Evolutionary conservation across 352 stramenopile species (phyloP).

Genomic region (Aphanomyces astaci): DNA sequence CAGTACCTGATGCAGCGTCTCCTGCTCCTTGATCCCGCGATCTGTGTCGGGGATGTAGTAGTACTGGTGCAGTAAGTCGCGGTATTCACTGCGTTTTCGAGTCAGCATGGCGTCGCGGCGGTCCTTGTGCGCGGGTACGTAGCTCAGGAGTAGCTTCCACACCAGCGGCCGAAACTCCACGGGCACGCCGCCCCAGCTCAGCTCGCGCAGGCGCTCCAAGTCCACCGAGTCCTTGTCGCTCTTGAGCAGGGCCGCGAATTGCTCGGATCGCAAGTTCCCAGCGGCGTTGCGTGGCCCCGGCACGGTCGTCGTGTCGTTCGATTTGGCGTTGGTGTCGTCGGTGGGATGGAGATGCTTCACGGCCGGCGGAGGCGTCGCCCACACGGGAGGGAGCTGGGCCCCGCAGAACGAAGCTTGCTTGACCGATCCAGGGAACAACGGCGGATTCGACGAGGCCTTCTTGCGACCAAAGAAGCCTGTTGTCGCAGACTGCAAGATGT

Average conservation of each 20-base stretch:
- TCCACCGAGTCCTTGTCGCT: conserved; percentile 72
- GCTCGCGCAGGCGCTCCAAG: conserved; percentile 79
- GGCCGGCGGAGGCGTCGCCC: conserved; percentile 52
- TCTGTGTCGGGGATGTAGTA: conserved; percentile 96
- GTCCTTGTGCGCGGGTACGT: conserved; percentile 93
- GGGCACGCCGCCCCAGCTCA: conserved; percentile 90
- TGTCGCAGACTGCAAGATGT: conserved; percentile 32
- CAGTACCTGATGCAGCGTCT: conserved; percentile 77
- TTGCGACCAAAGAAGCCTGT: conserved; percentile 62
- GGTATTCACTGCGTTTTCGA: conserved; percentile 95
- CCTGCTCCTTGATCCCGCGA: conserved; percentile 92
- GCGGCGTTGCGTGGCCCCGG: conserved; percentile 40
- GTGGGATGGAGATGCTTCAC: conserved; percentile 18
- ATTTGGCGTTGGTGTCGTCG: background rate
- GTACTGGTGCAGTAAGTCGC: conserved; percentile 91
- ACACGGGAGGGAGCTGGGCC: conserved; percentile 66
- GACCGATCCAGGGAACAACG: conserved; percentile 55
- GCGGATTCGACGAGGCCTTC: conserved; percentile 21
- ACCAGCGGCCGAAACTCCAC: conserved; percentile 72
- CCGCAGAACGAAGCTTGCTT: conserved; percentile 54
- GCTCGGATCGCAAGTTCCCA: conserved; percentile 58
- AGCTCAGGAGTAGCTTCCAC: conserved; percentile 96
- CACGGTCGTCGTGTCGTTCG: background rate
- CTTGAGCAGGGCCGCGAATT: conserved; percentile 60
- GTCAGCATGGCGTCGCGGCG: conserved; percentile 85